phyloP scores from a whole-genome alignment of 2,329 filamentous ascomycete genomes.

The Apiospora sp. region DNA sequence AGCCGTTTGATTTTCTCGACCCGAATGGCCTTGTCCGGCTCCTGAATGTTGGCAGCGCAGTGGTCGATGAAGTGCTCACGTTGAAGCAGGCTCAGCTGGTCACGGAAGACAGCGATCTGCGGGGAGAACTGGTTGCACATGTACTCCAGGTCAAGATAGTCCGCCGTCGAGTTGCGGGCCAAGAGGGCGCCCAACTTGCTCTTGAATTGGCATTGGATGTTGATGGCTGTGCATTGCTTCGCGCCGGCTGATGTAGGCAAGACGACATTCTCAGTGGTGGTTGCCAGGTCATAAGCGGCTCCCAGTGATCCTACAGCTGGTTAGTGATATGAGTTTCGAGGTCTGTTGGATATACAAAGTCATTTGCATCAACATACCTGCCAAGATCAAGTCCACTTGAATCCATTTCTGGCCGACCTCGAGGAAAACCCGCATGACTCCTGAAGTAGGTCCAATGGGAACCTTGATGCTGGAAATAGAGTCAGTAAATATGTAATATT shows the following conservation, averaged over 20 bases:
- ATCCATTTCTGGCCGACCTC: background rate
- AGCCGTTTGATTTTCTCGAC: background rate
- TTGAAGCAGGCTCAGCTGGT: background rate
- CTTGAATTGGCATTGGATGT: background rate
- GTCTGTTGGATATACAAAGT: background rate
- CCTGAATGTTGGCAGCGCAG: background rate
- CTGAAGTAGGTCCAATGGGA: background rate
- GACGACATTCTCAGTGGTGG: background rate
- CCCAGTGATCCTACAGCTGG: background rate
- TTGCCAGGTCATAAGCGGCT: background rate
- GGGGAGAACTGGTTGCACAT: background rate
- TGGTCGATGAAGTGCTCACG: background rate
- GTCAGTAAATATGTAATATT: background rate
- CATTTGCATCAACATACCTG: background rate
- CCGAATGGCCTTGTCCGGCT: background rate
- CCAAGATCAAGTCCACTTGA: background rate
- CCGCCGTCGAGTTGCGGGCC: background rate
- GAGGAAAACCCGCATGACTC: background rate
- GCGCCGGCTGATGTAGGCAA: background rate
- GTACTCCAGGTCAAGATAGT: background rate
- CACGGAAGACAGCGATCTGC: background rate
- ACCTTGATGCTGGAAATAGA: background rate
- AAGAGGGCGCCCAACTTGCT: background rate
- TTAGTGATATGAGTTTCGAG: background rate
- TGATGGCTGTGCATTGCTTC: background rate